Percentiles rank a stretch among this genome's conserved stretches.
Conservation (phyloP, 2,329 filamentous ascomycete species). For the Berkeleyomyces rouxiae region DNA sequence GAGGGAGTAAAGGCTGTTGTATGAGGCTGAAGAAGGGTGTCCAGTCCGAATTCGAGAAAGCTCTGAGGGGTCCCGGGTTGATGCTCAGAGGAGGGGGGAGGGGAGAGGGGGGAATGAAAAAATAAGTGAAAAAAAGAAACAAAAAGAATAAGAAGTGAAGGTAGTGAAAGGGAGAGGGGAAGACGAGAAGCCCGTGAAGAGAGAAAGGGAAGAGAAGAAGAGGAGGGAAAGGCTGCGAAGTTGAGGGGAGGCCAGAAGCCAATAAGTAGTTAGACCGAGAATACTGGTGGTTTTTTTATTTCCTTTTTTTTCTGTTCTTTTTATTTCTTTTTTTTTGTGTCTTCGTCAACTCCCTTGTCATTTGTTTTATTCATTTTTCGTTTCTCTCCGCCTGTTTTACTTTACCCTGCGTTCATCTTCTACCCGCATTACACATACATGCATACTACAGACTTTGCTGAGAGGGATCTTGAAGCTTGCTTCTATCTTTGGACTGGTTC, state of each 20-base stretch:
- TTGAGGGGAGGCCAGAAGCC: conserved; percentile 17
- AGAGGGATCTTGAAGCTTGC: neutral
- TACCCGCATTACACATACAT: neutral
- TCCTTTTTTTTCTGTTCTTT: neutral
- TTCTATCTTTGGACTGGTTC: neutral
- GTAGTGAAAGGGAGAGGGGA: neutral
- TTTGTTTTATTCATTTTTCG: neutral
- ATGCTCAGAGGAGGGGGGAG: conserved; percentile 13
- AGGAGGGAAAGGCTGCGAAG: conserved; percentile 28
- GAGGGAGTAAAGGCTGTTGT: neutral
- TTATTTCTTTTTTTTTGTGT: neutral
- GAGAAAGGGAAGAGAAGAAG: conserved; percentile 16
- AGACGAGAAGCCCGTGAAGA: conserved; percentile 16
- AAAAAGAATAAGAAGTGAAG: conserved; percentile 4
- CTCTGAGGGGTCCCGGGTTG: conserved; percentile 3
- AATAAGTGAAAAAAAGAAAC: conserved; percentile 19
- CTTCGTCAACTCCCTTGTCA: neutral
- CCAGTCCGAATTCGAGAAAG: neutral
- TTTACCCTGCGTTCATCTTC: neutral
- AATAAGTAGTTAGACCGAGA: neutral
- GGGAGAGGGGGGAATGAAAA: conserved; percentile 20
- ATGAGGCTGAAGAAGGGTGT: conserved; percentile 4
- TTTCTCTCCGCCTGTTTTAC: neutral
- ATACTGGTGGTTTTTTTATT: neutral
- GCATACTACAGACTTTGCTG: neutral